Base-by-base conservation (phyloP, 257 asterid species). In the Nemophila menziesii region DNA sequence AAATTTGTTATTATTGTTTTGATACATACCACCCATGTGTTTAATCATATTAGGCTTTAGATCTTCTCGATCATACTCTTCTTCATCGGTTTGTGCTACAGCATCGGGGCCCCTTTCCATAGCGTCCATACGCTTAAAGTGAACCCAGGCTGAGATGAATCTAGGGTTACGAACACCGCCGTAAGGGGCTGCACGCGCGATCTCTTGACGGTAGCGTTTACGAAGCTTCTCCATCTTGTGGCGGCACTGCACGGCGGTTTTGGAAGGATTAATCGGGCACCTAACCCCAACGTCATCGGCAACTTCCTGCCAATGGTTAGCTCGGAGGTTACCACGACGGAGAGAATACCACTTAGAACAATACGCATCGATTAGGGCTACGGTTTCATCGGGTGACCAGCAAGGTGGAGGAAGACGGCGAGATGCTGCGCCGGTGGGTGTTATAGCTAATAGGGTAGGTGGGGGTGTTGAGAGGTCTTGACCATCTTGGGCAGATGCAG, bases 171-270 rank as follows among this genome's bases (percentile, higher is more conserved):
- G 49, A 6, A 67, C 56, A 8, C 92, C 94, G 21, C 87, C 85
- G 62, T 67, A 77, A 0, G 93, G 74, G 33, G 80, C 76, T 52
- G 96, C 84, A 12, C 96, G 71, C 62, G 84, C 96, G 68, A 81
- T 78, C 86, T 90, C 98, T 12, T 75, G 65, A 15, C 98, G 85
- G 55, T 90, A 90, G 15, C 98, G 73, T 61, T 90, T 90, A 19
- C 98, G 57, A 15, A 90, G 92, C 80, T 90, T 90, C 79, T 90
- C 98, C 98, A 90, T 90, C 81, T 90, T 90, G 69, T 90, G 98
- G 19, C 96, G 93, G 56, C 98, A 85, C 89, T 90, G 98, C 7
- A 90, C 94, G 46, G 92, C 69, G 26, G 98, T 84, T 50, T 84
- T 90, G 0, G 83, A 56, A 0, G 76, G 57, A 37, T 5, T 14